phyloP scores from a whole-genome alignment of 2,329 filamentous ascomycete species.

The Periconia macrospinosa region DNA sequence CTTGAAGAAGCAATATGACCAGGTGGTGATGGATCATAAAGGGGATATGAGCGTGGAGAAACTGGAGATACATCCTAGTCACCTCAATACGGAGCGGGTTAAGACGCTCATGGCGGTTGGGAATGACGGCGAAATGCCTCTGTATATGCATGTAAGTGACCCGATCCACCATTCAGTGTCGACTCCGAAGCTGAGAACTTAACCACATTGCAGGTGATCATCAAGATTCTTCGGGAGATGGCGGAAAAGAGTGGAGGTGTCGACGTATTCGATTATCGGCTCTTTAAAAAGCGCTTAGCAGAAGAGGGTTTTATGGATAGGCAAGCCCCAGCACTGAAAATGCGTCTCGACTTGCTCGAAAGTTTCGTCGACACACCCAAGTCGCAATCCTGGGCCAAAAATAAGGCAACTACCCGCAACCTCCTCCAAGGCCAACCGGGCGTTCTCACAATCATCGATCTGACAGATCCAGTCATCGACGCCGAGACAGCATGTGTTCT shows the following conservation, averaged over 20 bases:
- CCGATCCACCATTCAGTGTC: not conserved
- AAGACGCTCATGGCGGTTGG: constrained; percentile 21
- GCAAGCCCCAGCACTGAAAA: constrained; percentile 11
- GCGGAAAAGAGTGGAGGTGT: constrained; percentile 6
- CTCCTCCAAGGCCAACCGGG: constrained; percentile 42
- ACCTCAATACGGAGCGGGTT: constrained; percentile 19
- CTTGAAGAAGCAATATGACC: constrained; percentile 11
- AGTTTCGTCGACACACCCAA: constrained; percentile 6
- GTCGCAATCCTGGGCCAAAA: too few relatives aligned
- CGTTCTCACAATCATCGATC: constrained; percentile 66
- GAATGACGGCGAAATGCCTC: constrained; percentile 10
- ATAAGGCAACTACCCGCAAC: too few relatives aligned
- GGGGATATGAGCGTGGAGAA: constrained; percentile 11
- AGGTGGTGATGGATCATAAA: constrained; percentile 5
- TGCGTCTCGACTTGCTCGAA: constrained; percentile 17
- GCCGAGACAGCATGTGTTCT: constrained; percentile 67
- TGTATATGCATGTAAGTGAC: constrained; percentile 19
- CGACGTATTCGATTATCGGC: constrained; percentile 9
- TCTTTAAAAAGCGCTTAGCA: constrained; percentile 7
- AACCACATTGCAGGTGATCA: too few relatives aligned
- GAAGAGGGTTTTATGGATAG: constrained; percentile 2
- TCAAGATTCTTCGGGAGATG: constrained; percentile 17
- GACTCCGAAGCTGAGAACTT: too few relatives aligned
- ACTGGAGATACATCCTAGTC: constrained; percentile 7
- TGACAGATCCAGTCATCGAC: constrained; percentile 72